phyloP scores from a whole-genome alignment of 257 asterid species.

The Eucommia ulmoides region DNA sequence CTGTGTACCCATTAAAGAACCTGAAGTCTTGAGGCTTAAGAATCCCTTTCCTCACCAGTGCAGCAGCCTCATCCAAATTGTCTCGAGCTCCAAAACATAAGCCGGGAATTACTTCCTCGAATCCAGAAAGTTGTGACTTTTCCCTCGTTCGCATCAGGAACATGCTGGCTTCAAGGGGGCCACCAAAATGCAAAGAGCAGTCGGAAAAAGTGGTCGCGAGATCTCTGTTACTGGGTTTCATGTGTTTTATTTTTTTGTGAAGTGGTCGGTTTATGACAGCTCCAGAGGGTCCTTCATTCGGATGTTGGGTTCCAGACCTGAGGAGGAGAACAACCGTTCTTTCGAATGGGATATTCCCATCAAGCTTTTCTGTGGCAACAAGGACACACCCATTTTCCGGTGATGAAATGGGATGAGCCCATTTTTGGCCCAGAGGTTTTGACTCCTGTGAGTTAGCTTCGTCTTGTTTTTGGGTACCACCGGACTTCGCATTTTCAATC shows the following conservation, averaged over 20 bases:
- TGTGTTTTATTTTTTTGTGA: conserved; percentile 65
- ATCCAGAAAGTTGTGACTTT: conserved; percentile 30
- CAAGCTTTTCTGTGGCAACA: conserved; percentile 86
- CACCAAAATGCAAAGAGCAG: conserved; percentile 80
- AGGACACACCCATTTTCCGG: conserved; percentile 94
- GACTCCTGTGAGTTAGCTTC: conserved; percentile 18
- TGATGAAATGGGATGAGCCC: conserved; percentile 98
- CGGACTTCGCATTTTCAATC: conserved; percentile 44
- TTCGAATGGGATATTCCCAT: conserved; percentile 75
- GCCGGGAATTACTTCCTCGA: conserved; percentile 71
- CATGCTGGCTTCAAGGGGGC: conserved; percentile 94
- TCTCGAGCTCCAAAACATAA: conserved; percentile 74
- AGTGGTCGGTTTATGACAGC: conserved; percentile 75
- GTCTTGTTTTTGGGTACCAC: conserved; percentile 30
- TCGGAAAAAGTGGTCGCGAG: conserved; percentile 75
- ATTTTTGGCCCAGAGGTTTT: conserved; percentile 56
- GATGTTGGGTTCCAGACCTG: conserved; percentile 74
- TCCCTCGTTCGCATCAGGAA: conserved; percentile 53
- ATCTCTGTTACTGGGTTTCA: conserved; percentile 62
- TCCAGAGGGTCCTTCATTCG: conserved; percentile 89
- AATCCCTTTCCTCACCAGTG: conserved; percentile 51
- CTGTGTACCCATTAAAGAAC: conserved; percentile 87
- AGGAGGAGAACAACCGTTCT: conserved; percentile 84
- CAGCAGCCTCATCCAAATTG: conserved; percentile 65
- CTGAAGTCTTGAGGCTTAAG: conserved; percentile 67